phyloP scores from a whole-genome alignment of 83 land plant genomes.

The Picea abies region DNA sequence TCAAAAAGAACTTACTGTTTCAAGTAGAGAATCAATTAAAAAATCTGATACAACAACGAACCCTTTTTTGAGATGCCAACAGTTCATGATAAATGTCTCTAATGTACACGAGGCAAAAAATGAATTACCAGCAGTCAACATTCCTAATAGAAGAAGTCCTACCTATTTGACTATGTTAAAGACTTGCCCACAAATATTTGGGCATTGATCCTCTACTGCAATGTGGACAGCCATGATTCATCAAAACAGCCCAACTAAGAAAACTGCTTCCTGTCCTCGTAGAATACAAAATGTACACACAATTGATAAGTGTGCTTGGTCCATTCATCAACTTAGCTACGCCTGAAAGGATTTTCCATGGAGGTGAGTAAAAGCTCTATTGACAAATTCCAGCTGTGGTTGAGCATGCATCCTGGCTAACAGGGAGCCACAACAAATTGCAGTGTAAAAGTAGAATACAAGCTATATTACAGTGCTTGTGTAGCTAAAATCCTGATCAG shows the following conservation, averaged over 20 bases:
- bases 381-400: conserved; percentile 3
- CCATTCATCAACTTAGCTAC: neutral
- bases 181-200: conserved; percentile 4
- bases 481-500: neutral
- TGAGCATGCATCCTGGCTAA: neutral
- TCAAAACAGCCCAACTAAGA: conserved; percentile 2
- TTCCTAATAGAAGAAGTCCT: neutral
- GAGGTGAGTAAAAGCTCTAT: neutral
- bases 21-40: neutral
- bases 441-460: neutral
- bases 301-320: neutral
- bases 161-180: neutral
- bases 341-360: neutral
- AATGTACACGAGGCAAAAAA: neutral
- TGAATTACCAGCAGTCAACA: neutral
- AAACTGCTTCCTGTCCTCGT: neutral
- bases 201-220: conserved; percentile 1
- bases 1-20: neutral
- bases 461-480: neutral
- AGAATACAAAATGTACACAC: neutral
- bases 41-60: neutral
- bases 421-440: neutral
- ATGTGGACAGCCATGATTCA: neutral
- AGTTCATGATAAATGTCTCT: neutral
- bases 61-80: neutral